Evolutionary conservation across 331 rosid genomes (phyloP), one percentile per base, ranked within the genome.

Genomic region (Arachis monticola): DNA sequence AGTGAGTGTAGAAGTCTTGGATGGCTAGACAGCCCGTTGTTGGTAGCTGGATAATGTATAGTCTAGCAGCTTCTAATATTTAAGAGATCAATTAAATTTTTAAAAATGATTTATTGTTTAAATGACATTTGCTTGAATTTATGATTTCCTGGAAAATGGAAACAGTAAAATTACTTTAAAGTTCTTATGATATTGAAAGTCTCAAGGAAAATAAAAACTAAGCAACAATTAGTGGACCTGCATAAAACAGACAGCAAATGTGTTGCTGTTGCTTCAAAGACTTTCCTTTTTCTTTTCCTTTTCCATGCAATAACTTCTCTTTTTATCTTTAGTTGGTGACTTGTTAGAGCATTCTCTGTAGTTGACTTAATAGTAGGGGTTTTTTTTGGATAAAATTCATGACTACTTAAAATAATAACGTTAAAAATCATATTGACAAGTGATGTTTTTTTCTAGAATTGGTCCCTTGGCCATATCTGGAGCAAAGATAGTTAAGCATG

Each of bases 391-490:
- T 35, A 35, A 35, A 35, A 35, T 35, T 35, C 4, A 35, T 35
- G 40, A 35, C 40, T 35, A 22, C 27, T 35, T 35, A 35, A 35
- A 35, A 35, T 35, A 35, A 35, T 35, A 35, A 35, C 4, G 40
- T 35, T 35, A 35, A 35, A 35, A 35, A 51, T 60, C 11, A 50
- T 55, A 73, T 70, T 77, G 76, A 46, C 95, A 92, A 96, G 97
- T 81, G 99, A 94, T 85, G 97, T 22, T 94, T 82, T 94, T 94
- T 81, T 69, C 91, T 72, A 97, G 97, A 69, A 97, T 90, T 86
- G 99, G 97, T 80, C 97, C 99, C 55, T 79, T 92, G 76, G 94
- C 99, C 52, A 79, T 92, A 78, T 79, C 93, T 56, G 99, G 93
- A 9, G 99, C 97, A 52, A 90, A 74, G 86, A 85, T 85, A 70